Base-by-base conservation (phyloP, 495 filamentous ascomycete species). In the Talaromyces liani region DNA sequence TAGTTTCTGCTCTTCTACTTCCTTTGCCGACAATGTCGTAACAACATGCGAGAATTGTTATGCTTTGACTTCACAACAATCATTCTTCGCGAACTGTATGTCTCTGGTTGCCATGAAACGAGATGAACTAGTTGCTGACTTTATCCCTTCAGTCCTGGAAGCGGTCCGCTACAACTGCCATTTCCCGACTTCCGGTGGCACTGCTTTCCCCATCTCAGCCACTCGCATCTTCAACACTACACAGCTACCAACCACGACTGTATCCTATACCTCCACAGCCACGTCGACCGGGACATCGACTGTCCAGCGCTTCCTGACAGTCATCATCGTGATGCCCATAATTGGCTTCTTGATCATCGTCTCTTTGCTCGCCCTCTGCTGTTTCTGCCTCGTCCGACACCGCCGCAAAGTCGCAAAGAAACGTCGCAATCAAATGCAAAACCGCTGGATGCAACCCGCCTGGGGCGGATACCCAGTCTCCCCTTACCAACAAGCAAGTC, bases 61-160 rank as follows among this genome's bases (percentile, higher is more conserved):
- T 62, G 73, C 77, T 39, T 64, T 75, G 64, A 79, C 76, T 7
- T 65, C 64, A 2, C 72, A 69, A 25, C 78, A 83, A 60, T 64
- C 76, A 3, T 82, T 77, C 62, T 62, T 83, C 55, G 75, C 78
- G 25, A 84, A 84, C 64, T 84, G 81, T 84, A 70, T 22, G 81
- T 68, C 39, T 27, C 16, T 41, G 29, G 29, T 10, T 16, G 36
- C 45, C 6, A 41, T 63, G 25, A 27, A 47, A 18, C 33, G 9
- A 16, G 6, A 5, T 14, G 36, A 9, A 0, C 45, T 47, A 24
- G 22, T 34, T 24, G n/a, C 36, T 18, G 16, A 51, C 41, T 41
- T 31, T 18, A 16, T 53, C 16, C 31, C 10, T 39, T 36, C 62
- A 84, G 81, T 82, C 69, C 71, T 84, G 62, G 77, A 80, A 68